Conservation (phyloP, 352 stramenopile genomes). For the Phytophthora pisi region DNA sequence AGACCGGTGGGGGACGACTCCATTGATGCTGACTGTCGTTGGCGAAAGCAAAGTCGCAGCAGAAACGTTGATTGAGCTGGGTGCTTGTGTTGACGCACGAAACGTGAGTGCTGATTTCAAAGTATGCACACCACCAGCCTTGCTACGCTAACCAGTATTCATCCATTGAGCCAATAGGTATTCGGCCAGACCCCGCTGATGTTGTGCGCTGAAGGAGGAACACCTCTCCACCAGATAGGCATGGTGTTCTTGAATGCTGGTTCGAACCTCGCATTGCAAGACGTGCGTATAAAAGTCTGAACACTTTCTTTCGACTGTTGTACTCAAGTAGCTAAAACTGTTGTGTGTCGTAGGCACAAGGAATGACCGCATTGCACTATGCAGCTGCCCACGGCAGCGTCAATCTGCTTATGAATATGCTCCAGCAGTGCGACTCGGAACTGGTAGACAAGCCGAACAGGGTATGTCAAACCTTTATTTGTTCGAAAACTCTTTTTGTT, state of each 20-base stretch:
- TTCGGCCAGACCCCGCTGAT: constrained; percentile 80
- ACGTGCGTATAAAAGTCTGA: constrained; percentile 40
- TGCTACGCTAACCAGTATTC: not conserved
- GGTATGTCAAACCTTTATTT: constrained; percentile 25
- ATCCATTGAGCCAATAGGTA: constrained; percentile 37
- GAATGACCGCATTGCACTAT: constrained; percentile 78
- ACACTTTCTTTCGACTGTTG: not conserved
- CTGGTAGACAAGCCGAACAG: constrained; percentile 66
- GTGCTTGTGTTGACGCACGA: constrained; percentile 64
- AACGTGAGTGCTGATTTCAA: constrained; percentile 50
- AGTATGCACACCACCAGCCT: not conserved
- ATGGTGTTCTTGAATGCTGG: constrained; percentile 81
- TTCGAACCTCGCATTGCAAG: constrained; percentile 59
- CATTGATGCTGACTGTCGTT: constrained; percentile 80
- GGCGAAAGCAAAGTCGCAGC: constrained; percentile 67
- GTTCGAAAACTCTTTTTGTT: not conserved
- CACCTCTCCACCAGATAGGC: constrained; percentile 66
- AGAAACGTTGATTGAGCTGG: constrained; percentile 73
- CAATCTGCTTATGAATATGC: constrained; percentile 71
- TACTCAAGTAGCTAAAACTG: not conserved
- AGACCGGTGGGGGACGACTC: constrained; percentile 79
- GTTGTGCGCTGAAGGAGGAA: constrained; percentile 65
- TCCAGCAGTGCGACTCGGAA: constrained; percentile 62
- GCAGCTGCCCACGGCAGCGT: constrained; percentile 53
- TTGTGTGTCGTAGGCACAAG: constrained; percentile 50